Evolutionary conservation across 2,329 filamentous ascomycete genomes (phyloP).

Genomic region (Fusarium illudens): DNA sequence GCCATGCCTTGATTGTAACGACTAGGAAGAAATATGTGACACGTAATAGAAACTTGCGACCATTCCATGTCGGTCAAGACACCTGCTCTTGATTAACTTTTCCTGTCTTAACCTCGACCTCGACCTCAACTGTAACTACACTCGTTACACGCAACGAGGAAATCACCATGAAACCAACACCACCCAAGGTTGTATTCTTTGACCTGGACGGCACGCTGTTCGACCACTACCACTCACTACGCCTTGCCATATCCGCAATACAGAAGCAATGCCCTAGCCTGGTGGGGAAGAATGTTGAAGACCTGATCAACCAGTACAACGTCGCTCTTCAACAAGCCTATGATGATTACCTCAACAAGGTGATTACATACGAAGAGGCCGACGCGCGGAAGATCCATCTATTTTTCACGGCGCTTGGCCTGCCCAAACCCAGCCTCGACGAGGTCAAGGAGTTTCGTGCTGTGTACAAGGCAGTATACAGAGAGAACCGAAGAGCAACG

Average conservation of each 20-base stretch:
- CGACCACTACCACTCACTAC: constrained; percentile 1
- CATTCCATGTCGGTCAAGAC: too few relatives aligned
- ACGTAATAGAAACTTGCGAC: too few relatives aligned
- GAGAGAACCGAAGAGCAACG: not conserved
- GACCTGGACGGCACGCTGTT: constrained; percentile 19
- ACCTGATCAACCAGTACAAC: not conserved
- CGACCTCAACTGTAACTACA: too few relatives aligned
- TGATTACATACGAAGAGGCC: not conserved
- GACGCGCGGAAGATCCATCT: not conserved
- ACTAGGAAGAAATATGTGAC: too few relatives aligned
- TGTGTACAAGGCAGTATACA: constrained; percentile 7
- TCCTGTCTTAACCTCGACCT: too few relatives aligned
- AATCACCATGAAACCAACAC: not conserved
- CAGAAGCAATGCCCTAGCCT: not conserved
- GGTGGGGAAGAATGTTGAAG: not conserved
- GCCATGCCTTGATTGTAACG: not conserved
- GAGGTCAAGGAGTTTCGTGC: not conserved
- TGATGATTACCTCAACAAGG: not conserved
- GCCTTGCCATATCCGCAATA: not conserved
- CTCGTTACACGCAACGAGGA: too few relatives aligned
- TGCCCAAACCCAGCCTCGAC: not conserved
- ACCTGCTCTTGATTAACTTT: too few relatives aligned
- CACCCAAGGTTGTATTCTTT: constrained; percentile 4
- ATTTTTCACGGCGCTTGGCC: not conserved
- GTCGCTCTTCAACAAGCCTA: constrained; percentile 1